Evolutionary conservation across 225 moss, liverwort and hornwort genomes (phyloP).

Genomic region (Physcomitrellopsis africana): DNA sequence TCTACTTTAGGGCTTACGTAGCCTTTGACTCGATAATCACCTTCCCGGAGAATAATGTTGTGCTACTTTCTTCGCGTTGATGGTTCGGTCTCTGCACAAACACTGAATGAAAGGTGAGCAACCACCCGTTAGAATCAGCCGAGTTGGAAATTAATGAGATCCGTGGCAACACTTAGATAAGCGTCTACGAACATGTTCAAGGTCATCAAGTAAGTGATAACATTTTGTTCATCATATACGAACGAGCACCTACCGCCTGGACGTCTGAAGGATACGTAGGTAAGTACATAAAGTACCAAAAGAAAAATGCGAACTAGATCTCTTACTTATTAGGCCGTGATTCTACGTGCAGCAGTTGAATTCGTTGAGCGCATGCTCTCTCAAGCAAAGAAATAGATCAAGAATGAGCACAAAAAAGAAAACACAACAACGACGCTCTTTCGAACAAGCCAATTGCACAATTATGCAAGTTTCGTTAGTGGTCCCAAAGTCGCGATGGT

Average conservation of each 20-base stretch:
- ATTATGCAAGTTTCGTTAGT: conserved; percentile 89
- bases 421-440: no score
- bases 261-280: no score
- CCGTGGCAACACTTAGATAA: no score
- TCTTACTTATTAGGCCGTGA: neutral
- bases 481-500: conserved; percentile 90
- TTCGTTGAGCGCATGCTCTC: neutral
- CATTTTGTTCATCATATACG: no score
- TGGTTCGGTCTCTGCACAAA: conserved; percentile 62
- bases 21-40: conserved; percentile 90
- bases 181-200: no score
- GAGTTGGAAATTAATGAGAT: neutral
- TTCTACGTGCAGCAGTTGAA: neutral
- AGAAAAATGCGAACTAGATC: neutral
- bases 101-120: conserved; percentile 1
- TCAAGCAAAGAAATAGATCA: neutral
- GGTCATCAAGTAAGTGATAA: no score
- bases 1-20: conserved; percentile 96
- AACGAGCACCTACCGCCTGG: no score
- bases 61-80: conserved; percentile 79
- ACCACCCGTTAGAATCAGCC: conserved; percentile 15
- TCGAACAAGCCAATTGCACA: conserved; percentile 24
- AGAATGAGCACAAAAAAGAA: conserved; percentile 6
- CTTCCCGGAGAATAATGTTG: conserved; percentile 83
- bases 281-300: neutral